These are phyloP conservation scores for Solidago caesia DNA, from an alignment of 129 eudicot genomes.

Conservation along the genomic window DNA sequence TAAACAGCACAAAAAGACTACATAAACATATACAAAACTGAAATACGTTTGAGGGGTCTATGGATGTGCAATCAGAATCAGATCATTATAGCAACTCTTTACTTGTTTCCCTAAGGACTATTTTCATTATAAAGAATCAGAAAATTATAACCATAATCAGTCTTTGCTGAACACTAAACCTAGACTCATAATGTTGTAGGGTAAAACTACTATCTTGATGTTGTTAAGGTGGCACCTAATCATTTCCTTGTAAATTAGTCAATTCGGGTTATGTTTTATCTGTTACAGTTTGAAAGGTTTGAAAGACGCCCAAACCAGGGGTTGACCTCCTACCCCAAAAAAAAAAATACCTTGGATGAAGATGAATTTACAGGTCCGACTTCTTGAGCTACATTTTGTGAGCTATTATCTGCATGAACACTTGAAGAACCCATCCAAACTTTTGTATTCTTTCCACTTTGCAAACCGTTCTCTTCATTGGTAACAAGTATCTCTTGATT, in stretches of 20 bases:
- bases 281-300: too few relatives aligned
- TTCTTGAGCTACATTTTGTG: slow-evolving; percentile 18
- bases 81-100: not conserved
- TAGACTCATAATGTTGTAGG: not conserved
- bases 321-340: too few relatives aligned
- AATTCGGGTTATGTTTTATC: too few relatives aligned
- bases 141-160: not conserved
- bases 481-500: slow-evolving; percentile 27
- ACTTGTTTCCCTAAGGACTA: not conserved
- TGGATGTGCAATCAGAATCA: slow-evolving; percentile 1
- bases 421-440: slow-evolving; percentile 23
- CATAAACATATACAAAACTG: not conserved
- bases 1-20: slow-evolving; percentile 7
- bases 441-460: slow-evolving; percentile 28
- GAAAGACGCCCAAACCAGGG: too few relatives aligned
- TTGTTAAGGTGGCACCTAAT: not conserved
- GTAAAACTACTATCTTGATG: not conserved
- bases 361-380: slow-evolving; percentile 31
- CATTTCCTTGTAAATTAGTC: too few relatives aligned
- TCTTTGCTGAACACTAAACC: not conserved
- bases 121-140: not conserved
- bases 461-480: not conserved
- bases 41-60: not conserved
- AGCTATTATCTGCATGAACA: slow-evolving; percentile 11
- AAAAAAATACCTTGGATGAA: slow-evolving; percentile 27